Evolutionary conservation across 2,329 filamentous ascomycete species (phyloP), one percentile per base, ranked within the genome.

Genomic region (Hymenoscyphus repandus): DNA sequence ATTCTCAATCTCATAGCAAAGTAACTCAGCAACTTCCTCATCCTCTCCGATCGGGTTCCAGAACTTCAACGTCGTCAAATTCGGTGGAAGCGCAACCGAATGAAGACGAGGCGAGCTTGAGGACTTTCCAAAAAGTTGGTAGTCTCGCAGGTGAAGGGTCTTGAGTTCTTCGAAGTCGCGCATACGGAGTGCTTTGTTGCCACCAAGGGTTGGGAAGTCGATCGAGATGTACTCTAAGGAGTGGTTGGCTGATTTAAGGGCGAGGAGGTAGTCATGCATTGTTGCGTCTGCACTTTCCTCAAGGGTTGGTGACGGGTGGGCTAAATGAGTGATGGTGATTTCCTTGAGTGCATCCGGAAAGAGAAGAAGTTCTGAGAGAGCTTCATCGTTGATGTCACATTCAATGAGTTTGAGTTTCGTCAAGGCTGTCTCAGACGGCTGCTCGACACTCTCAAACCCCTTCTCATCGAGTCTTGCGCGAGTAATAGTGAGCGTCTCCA

Each of bases 311-410:
- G 31, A 50, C 0, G 71, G 72, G 6, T 70, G 64, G 13, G 66
- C 62, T 7, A 65, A 57, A 46, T 76, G 74, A 0, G 70, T 75
- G 66, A 77, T 72, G 54, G 74, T 70, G 45, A 77, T 74, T 50
- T 75, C 72, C 20, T 69, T 64, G 15, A 77, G 60, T 0, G 62
- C 70, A 57, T 71, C 68, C 3, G 74, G 74, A 30, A 74, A 72
- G 53, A 73, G 68, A 38, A 72, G 65, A 30, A 72, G 61, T 50
- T 72, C 70, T 15, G 65, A 61, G 6, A 72, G 65, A 1, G 67
- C 69, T 47, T 72, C 70, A 48, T 71, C 74, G 56, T 73, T 75
- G 51, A 77, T 73, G 56, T 77, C 74, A 64, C 74, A 77, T 58
- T 77, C 73, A 50, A 77, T 67, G 22, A 77, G 66, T 49, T 72